Evolutionary conservation across 2,329 filamentous ascomycete genomes (phyloP).

Genomic region (Colletotrichum sp.): DNA sequence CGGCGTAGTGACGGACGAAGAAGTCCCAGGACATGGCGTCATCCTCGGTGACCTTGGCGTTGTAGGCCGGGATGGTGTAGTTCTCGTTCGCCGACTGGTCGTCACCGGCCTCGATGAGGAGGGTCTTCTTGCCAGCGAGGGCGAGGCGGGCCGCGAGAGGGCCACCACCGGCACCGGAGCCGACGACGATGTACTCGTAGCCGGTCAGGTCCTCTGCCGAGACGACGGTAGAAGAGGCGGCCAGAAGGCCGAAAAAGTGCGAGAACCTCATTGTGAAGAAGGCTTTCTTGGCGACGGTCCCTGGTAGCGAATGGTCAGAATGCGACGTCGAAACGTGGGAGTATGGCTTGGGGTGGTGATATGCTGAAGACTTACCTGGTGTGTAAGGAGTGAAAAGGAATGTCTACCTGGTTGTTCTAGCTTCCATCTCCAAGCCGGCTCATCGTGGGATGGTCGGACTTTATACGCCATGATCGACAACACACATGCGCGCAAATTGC

Average conservation of each 20-base stretch:
- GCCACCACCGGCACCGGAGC: slow-evolving; percentile 64
- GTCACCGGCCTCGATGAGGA: slow-evolving; percentile 66
- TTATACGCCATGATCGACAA: not conserved
- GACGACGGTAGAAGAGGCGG: slow-evolving; percentile 22
- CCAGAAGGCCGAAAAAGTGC: slow-evolving; percentile 21
- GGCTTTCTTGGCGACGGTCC: not conserved
- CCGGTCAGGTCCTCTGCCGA: slow-evolving; percentile 26
- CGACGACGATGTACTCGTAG: slow-evolving; percentile 69
- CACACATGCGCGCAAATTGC: not conserved
- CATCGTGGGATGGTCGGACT: not conserved
- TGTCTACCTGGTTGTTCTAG: not conserved
- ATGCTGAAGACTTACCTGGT: not conserved
- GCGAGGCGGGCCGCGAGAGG: slow-evolving; percentile 64
- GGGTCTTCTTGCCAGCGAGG: slow-evolving; percentile 61
- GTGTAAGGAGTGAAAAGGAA: not conserved
- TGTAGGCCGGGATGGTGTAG: slow-evolving; percentile 60
- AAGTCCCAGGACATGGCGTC: slow-evolving; percentile 65
- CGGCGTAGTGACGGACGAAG: slow-evolving; percentile 66
- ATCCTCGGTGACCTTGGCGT: slow-evolving; percentile 59
- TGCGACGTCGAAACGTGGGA: not conserved
- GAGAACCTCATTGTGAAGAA: slow-evolving; percentile 12
- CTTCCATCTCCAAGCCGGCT: not conserved
- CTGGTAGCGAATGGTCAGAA: not conserved
- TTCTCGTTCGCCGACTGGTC: slow-evolving; percentile 55
- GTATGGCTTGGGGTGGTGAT: not conserved